Percentiles rank a stretch among this genome's conserved stretches.
These are phyloP conservation scores for Xanthoconium separans DNA, from an alignment of 1,284 basidiomycete genomes.

Conservation along the genomic window DNA sequence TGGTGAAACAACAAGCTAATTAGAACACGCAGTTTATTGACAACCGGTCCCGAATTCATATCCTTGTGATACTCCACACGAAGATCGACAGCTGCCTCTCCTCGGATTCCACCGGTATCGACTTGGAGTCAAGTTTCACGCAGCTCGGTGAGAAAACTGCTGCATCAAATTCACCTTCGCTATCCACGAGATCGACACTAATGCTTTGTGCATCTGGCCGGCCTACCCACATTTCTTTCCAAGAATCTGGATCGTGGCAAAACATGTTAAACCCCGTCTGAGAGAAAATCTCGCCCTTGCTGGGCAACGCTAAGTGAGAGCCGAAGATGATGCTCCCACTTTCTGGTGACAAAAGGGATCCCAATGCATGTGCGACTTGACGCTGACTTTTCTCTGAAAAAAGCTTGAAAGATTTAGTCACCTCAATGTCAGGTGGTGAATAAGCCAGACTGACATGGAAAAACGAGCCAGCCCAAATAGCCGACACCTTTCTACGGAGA, in stretches of 20 bases:
- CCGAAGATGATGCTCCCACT: conserved; percentile 41
- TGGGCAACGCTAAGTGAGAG: conserved; percentile 21
- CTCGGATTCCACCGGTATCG: background rate
- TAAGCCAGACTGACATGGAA: conserved; percentile 37
- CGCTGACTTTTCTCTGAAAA: conserved; percentile 39
- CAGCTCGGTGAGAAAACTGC: conserved; percentile 11
- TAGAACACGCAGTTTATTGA: background rate
- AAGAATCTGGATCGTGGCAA: conserved; percentile 21
- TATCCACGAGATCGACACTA: background rate
- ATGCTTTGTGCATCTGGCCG: background rate
- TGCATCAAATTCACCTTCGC: background rate
- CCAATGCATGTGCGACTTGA: conserved; percentile 35
- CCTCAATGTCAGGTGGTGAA: background rate
- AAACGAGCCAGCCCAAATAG: conserved; percentile 39
- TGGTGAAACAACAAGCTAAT: too few relatives aligned
- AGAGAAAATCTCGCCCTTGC: conserved; percentile 6
- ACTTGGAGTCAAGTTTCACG: conserved; percentile 6
- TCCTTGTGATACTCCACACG: conserved; percentile 19
- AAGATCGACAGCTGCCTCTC: background rate
- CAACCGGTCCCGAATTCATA: background rate
- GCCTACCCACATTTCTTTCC: conserved; percentile 24
- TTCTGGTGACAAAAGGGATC: conserved; percentile 35
- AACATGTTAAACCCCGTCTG: conserved; percentile 13
- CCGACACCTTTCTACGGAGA: conserved; percentile 37
- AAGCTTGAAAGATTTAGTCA: conserved; percentile 24